Evolutionary conservation across 208 protist genomes (phyloP), one percentile per base, ranked within the genome.

Genomic region (Acanthamoeba sp.): DNA sequence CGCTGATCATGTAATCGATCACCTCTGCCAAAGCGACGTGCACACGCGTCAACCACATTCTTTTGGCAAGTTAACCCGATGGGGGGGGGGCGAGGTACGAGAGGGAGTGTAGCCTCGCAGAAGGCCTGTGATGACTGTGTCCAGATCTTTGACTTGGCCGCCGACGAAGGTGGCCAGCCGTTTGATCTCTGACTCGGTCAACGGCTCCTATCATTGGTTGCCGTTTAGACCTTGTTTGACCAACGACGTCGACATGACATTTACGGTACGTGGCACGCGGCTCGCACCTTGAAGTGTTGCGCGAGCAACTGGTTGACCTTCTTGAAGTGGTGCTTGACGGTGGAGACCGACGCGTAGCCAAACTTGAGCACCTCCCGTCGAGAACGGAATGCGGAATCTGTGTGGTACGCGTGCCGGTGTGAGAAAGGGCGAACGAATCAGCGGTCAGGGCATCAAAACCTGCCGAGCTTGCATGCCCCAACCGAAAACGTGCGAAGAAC

Each of bases 61-160:
- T n/a, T n/a, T n/a, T n/a, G n/a, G n/a, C n/a, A n/a, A n/a, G n/a
- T n/a, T n/a, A n/a, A n/a, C n/a, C 12, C 45, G 45, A 55, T 48
- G 78, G 5, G 18, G 34, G 10, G 10, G 32, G 24, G 5, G 78
- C 1, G 42, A 3, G 38, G 32, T 90, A 90, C 82, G 82, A 27
- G 82, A 66, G 14, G 55, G 52, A 1, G 82, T 90, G 38, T 69
- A 90, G 82, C 82, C 82, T 18, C 82, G 82, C 12, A 90, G 38
- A 6, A 90, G 45, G 22, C 82, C 82, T 3, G 82, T 69, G 38
- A 90, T 66, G 34, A 66, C 82, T 18, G 82, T 90, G 82, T 90
- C 82, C n/a, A 90, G 42, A 32, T 90, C 82, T 66, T 90, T 90
- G 10, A 90, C 82, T 32, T 90, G 82, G 12, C 82, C 82, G 32